Percentiles rank a stretch among this genome's conserved stretches.
Evolutionary conservation across 208 protist genomes (phyloP).

Genomic region (Naegleria gruberi): DNA sequence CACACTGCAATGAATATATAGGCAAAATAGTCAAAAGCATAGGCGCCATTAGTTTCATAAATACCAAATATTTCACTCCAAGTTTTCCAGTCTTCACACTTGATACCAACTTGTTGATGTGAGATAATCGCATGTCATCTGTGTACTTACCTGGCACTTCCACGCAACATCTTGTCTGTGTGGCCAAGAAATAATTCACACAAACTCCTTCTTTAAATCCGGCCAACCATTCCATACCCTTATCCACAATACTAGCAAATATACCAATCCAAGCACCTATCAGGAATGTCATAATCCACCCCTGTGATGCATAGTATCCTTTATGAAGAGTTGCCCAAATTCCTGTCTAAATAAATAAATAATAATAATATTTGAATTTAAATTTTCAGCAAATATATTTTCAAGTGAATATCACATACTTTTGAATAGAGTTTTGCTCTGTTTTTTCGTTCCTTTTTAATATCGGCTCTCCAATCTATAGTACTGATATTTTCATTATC

Average conservation of each 20-base stretch:
- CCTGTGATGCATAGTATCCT: not conserved
- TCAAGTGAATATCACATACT: no score
- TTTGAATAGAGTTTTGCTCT: not conserved
- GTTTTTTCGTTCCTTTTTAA: not conserved
- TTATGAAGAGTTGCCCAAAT: not conserved
- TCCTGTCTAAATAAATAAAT: not conserved
- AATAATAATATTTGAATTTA: not conserved
- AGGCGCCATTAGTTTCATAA: not conserved
- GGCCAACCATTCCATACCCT: not conserved
- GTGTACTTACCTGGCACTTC: not conserved
- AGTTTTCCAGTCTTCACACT: not conserved
- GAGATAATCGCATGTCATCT: no score
- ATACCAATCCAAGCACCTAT: not conserved
- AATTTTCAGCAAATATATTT: no score
- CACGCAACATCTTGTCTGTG: not conserved
- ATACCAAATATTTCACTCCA: not conserved
- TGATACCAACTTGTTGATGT: not conserved
- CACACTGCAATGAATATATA: not conserved
- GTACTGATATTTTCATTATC: not conserved
- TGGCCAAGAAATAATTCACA: not conserved
- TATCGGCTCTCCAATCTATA: not conserved
- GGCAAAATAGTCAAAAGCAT: not conserved
- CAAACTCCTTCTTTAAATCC: not conserved
- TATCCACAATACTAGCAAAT: not conserved
- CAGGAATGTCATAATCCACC: not conserved